These are phyloP conservation scores for Cercophora samala DNA, from an alignment of 495 filamentous ascomycete genomes.

Conservation along the genomic window DNA sequence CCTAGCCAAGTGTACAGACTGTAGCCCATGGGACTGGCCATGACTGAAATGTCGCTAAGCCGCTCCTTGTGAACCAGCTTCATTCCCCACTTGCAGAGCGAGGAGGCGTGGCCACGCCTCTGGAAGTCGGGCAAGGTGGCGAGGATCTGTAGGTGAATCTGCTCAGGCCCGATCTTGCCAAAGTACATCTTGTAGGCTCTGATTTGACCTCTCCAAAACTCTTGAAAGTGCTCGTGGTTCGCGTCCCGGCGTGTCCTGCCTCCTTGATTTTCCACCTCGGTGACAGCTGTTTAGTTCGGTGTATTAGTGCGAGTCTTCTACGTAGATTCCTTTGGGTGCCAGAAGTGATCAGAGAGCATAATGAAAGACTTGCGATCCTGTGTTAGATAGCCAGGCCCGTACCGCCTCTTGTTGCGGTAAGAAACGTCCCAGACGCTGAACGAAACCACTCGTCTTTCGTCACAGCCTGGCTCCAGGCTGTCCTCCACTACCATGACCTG, in stretches of 20 bases:
- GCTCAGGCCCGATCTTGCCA: constrained; percentile 27
- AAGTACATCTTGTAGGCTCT: constrained; percentile 30
- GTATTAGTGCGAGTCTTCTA: neutral
- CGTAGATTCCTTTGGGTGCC: neutral
- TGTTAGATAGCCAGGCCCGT: constrained; percentile 31
- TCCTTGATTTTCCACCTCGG: constrained; percentile 26
- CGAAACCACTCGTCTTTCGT: constrained; percentile 22
- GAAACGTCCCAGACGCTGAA: constrained; percentile 39
- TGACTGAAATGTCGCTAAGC: constrained; percentile 31
- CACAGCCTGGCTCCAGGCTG: constrained; percentile 22
- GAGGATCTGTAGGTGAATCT: constrained; percentile 39
- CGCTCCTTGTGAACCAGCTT: constrained; percentile 22
- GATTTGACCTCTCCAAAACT: constrained; percentile 30
- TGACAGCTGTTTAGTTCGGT: constrained; percentile 22
- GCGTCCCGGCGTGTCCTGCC: constrained; percentile 31
- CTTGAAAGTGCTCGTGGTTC: constrained; percentile 33
- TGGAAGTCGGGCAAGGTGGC: constrained; percentile 34
- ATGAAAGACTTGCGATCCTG: constrained; percentile 31
- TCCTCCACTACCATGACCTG: constrained; percentile 37
- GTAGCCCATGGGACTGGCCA: constrained; percentile 41
- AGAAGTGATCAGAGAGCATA: neutral
- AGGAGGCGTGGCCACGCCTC: constrained; percentile 33
- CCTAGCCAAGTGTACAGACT: constrained; percentile 33
- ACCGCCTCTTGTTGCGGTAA: constrained; percentile 29
- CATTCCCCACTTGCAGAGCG: constrained; percentile 36